Evolutionary conservation across 192 early-diverging fungal genomes (phyloP).

Genomic region (Coemansia sp.): DNA sequence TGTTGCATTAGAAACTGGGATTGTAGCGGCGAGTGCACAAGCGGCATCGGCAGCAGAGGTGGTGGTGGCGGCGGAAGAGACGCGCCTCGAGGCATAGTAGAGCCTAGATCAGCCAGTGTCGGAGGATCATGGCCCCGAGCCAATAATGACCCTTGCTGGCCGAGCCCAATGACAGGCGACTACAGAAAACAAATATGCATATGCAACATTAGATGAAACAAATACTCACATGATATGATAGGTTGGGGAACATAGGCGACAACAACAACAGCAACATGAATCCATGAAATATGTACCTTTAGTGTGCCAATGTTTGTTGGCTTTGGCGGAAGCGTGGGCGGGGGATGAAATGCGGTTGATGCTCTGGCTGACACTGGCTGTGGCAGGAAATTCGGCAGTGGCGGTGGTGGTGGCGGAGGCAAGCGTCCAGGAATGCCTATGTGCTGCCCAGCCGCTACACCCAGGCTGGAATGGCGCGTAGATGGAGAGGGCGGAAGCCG

Average conservation of each 20-base stretch:
- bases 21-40: constrained; percentile 13
- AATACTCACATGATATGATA: neutral
- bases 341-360: constrained; percentile 10
- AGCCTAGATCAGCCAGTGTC: constrained; percentile 1
- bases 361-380: neutral
- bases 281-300: constrained; percentile 20
- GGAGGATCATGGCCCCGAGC: constrained; percentile 20
- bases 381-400: neutral
- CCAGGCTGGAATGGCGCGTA: constrained; percentile 10
- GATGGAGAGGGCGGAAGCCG: neutral
- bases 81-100: constrained; percentile 6
- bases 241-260: neutral
- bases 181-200: constrained; percentile 1
- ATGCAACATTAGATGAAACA: neutral
- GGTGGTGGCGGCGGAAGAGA: constrained; percentile 32
- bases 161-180: constrained; percentile 17
- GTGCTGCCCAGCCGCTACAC: constrained; percentile 1
- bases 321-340: constrained; percentile 41
- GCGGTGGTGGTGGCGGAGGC: constrained; percentile 10
- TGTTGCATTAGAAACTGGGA: constrained; percentile 24
- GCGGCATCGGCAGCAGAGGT: constrained; percentile 25
- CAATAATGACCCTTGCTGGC: neutral
- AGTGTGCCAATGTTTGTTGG: constrained; percentile 33
- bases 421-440: constrained; percentile 2
- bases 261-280: neutral